Evolutionary conservation across 208 protist genomes (phyloP), one percentile per base, ranked within the genome.

Genomic region (Jaenimonas drosophilae): DNA sequence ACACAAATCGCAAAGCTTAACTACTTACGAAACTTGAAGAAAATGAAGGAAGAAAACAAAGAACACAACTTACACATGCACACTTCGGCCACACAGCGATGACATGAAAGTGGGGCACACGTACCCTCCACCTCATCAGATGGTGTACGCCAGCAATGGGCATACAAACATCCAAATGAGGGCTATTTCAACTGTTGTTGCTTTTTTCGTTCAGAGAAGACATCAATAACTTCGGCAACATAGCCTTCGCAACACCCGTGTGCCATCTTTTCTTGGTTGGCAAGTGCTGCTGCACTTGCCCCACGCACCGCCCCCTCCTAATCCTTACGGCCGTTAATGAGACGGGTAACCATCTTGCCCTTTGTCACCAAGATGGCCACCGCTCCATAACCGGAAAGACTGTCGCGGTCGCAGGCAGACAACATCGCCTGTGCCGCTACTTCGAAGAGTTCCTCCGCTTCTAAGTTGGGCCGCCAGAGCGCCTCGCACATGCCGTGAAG

Each of bases 401-500:
- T 97, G 64, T 99, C 97, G 49, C 97, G 87, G 61, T 99, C 96
- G 37, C 97, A 79, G 19, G 94, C 87, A 9, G 94, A 88, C 2
- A 99, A 67, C 70, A 99, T 87, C 29, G 92, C 86, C 79, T 96
- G 91, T 4, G 87, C 80, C 11, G 90, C 83, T 19, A 95, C 68
- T 67, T 99, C 96, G 60, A 99, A 99, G 6, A 99, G 75, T 45
- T 98, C 96, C 43, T 98, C 97, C 2, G 95, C 65, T 5, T 68
- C 76, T 43, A 99, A 54, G 56, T 95, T 78, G 16, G 92, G 90
- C 34, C 84, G 73, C 71, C 87, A 99, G 30, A 99, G 73, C 4
- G 83, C 79, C 76, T 99, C 97, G 69, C 95, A 98, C 79, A 98
- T 96, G 52, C 98, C 98, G 58, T 97, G 96, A n/a, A 99, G 74